These are phyloP conservation scores for Colletotrichum eremochloae DNA, from an alignment of 2,329 filamentous ascomycete species.

Conservation along the genomic window DNA sequence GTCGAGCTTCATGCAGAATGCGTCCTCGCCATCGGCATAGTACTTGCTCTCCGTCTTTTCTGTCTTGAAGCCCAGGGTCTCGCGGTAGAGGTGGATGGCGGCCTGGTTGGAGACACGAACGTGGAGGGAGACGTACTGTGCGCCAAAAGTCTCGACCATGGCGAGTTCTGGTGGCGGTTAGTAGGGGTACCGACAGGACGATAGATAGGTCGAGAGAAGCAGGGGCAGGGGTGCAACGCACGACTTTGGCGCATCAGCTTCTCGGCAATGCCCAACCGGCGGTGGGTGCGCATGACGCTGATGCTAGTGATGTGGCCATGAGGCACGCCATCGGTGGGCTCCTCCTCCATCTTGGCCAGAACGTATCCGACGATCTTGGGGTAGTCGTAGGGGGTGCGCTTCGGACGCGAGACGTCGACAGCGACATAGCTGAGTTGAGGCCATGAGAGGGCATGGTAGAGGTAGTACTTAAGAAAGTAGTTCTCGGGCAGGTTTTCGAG, in stretches of 20 bases:
- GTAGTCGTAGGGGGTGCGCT: constrained; percentile 84
- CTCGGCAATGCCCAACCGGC: constrained; percentile 91
- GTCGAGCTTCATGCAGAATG: constrained; percentile 93
- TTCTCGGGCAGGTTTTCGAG: constrained; percentile 99
- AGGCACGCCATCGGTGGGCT: constrained; percentile 88
- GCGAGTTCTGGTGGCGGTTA: constrained; percentile 72
- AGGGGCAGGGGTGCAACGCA: constrained; percentile 61
- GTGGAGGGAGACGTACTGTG: constrained; percentile 94
- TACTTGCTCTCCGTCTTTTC: constrained; percentile 91
- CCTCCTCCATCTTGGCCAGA: constrained; percentile 99
- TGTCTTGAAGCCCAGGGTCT: constrained; percentile 89
- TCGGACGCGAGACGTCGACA: constrained; percentile 87
- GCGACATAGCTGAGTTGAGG: constrained; percentile 97
- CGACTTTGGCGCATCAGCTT: constrained; percentile 97
- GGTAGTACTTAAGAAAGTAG: constrained; percentile 99
- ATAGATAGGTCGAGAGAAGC: not conserved
- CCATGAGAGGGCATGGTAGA: constrained; percentile 99
- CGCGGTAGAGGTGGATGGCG: constrained; percentile 90
- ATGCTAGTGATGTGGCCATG: constrained; percentile 97
- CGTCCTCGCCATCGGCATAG: constrained; percentile 98
- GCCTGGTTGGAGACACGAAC: constrained; percentile 95
- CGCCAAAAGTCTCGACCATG: constrained; percentile 95
- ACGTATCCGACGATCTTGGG: constrained; percentile 99
- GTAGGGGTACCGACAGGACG: not conserved
- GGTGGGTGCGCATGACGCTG: constrained; percentile 96